A percentile compares a stretch with the other conserved stretches of the same genome.
Evolutionary conservation across 352 stramenopile genomes (phyloP).

Genomic region (Globisporangium irregulare): DNA sequence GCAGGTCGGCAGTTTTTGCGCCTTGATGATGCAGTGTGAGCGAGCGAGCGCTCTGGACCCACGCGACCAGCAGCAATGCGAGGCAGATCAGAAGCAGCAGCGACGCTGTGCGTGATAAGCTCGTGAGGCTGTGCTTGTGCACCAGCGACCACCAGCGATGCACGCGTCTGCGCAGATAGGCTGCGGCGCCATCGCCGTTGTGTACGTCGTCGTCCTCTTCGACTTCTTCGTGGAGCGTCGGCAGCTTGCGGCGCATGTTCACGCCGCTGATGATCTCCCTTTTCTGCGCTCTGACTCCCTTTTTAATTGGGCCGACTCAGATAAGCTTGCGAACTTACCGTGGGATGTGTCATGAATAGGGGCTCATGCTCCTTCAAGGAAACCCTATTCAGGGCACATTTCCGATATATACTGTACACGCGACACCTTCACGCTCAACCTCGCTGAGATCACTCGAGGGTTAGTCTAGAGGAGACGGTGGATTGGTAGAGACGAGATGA

Average conservation of each 20-base stretch:
- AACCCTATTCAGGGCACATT: no score
- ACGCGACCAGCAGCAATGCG: background rate
- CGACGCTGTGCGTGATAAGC: background rate
- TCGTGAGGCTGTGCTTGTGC: background rate
- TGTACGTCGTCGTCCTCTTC: conserved; percentile 3
- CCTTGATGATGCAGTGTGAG: background rate
- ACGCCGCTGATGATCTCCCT: background rate
- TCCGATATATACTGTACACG: no score
- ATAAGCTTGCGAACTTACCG: background rate
- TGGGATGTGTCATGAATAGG: no score
- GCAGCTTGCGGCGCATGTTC: conserved; percentile 4
- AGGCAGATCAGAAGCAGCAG: background rate
- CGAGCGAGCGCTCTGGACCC: background rate
- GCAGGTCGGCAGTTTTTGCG: background rate
- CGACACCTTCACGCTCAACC: no score
- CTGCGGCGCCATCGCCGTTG: background rate
- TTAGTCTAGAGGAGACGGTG: no score
- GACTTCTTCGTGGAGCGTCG: conserved; percentile 3
- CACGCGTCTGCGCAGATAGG: background rate
- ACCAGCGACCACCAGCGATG: background rate
- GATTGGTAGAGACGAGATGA: no score
- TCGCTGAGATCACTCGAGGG: no score
- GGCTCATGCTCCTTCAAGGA: no score
- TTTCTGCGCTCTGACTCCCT: background rate
- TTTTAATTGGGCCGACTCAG: background rate